A percentile compares a stretch with the other conserved stretches of the same genome.
Evolutionary conservation across 2,329 filamentous ascomycete species (phyloP).

Genomic region (Cladorrhinum sp.): DNA sequence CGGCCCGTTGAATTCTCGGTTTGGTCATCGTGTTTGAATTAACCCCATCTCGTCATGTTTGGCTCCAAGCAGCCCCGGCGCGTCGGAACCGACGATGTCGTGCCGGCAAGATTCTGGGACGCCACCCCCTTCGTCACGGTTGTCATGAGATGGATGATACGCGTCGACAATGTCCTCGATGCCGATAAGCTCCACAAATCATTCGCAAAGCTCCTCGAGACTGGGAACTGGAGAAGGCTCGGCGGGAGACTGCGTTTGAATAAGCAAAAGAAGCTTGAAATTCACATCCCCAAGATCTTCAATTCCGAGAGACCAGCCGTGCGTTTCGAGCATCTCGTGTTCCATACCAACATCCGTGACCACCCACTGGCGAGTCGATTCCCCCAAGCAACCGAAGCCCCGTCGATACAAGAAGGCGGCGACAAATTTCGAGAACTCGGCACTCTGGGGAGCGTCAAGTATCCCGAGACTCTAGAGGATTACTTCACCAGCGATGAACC

Average conservation of each 20-base stretch:
- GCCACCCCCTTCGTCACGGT: conserved; percentile 28
- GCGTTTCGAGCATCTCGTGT: conserved; percentile 37
- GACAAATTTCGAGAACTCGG: conserved; percentile 29
- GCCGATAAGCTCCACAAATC: conserved; percentile 36
- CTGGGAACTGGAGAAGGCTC: conserved; percentile 45
- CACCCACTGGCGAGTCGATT: conserved; percentile 41
- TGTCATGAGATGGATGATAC: conserved; percentile 35
- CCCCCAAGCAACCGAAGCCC: conserved; percentile 32
- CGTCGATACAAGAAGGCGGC: conserved; percentile 31
- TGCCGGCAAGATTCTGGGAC: conserved; percentile 35
- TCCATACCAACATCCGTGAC: conserved; percentile 37
- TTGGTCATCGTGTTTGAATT: not conserved
- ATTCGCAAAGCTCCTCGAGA: conserved; percentile 39
- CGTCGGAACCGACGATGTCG: conserved; percentile 28
- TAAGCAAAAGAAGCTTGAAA: conserved; percentile 30
- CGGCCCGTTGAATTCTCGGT: not conserved
- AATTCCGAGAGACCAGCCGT: conserved; percentile 37
- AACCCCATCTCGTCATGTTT: not conserved
- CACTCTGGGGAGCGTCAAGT: conserved; percentile 19
- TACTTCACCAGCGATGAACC: conserved; percentile 42
- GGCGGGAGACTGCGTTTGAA: conserved; percentile 43
- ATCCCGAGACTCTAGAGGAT: conserved; percentile 36
- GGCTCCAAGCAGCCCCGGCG: conserved; percentile 4
- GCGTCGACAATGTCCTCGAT: conserved; percentile 48
- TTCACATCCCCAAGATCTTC: conserved; percentile 34